A percentile compares a stretch with the other conserved stretches of the same genome.
phyloP scores from a whole-genome alignment of 139 green algal genomes.

The Asterochloris sp. region DNA sequence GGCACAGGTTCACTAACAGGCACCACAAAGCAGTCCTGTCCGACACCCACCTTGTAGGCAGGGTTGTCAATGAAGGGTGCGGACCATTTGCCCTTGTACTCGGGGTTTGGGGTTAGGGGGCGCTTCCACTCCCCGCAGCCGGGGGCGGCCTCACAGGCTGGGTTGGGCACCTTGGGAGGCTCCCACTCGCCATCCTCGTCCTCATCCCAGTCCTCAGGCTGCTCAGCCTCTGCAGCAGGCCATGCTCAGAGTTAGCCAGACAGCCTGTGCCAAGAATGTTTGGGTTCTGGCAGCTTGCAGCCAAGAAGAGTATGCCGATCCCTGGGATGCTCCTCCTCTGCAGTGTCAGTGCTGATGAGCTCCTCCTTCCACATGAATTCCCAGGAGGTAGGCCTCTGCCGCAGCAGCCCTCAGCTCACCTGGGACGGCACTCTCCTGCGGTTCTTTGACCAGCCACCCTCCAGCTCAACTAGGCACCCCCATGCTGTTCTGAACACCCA shows the following conservation, averaged over 20 bases:
- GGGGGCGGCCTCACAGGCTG: slow-evolving; percentile 58
- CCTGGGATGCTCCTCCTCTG: not conserved
- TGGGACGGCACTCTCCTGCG: no score
- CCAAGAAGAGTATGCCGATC: not conserved
- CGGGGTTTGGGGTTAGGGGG: slow-evolving; percentile 83
- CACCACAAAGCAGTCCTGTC: no score
- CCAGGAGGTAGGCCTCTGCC: no score
- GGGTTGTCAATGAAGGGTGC: slow-evolving; percentile 87
- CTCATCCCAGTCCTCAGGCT: slow-evolving; percentile 94
- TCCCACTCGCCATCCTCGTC: slow-evolving; percentile 94
- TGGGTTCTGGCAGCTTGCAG: not conserved
- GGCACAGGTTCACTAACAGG: no score
- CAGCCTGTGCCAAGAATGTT: not conserved
- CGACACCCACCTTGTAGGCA: slow-evolving; percentile 73
- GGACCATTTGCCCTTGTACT: slow-evolving; percentile 87
- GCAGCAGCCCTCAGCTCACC: no score
- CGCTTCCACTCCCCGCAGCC: slow-evolving; percentile 88
- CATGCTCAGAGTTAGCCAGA: not conserved
- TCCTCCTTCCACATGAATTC: no score
- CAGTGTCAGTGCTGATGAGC: not conserved
- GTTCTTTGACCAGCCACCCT: no score
- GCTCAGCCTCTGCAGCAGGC: slow-evolving; percentile 47
- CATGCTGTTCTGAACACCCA: no score
- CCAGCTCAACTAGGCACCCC: no score
- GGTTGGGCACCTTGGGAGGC: slow-evolving; percentile 72